These are phyloP conservation scores for Wickerhamomyces xylosicus DNA, from an alignment of 805 yeast genomes.

Conservation along the genomic window DNA sequence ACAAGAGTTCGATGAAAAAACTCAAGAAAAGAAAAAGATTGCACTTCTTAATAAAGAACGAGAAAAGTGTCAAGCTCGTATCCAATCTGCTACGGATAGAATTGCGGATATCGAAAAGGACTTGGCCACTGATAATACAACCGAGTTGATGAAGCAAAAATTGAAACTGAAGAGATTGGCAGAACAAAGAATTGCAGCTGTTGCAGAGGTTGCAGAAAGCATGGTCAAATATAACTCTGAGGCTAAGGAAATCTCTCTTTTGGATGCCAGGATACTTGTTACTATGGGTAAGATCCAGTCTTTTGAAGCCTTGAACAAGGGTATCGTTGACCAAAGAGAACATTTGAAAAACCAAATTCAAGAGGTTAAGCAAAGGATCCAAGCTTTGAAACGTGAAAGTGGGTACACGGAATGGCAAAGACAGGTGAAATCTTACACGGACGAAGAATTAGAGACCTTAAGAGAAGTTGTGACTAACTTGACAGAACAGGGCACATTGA, in stretches of 20 bases:
- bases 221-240: conserved; percentile 18
- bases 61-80: conserved; percentile 18
- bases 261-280: conserved; percentile 25
- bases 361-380: conserved; percentile 19
- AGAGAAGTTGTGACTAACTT: conserved; percentile 30
- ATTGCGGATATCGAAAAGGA: conserved; percentile 26
- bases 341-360: conserved; percentile 18
- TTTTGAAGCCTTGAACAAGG: conserved; percentile 19
- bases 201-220: conserved; percentile 11
- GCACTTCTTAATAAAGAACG: conserved; percentile 2
- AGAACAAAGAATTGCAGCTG: conserved; percentile 16
- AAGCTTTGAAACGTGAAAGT: conserved; percentile 15
- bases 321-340: conserved; percentile 21
- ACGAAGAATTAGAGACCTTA: conserved; percentile 28
- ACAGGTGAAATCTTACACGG: conserved; percentile 25
- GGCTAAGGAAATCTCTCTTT: conserved; percentile 17
- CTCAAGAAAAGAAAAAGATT: conserved; percentile 2
- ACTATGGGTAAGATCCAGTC: conserved; percentile 27
- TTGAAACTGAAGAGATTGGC: conserved; percentile 15
- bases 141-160: conserved; percentile 25
- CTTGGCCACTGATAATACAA: conserved; percentile 30
- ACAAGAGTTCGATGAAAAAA: conserved; percentile 4
- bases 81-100: conserved; percentile 20
- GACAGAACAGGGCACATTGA: conserved; percentile 25
- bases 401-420: conserved; percentile 18